These are phyloP conservation scores for Nymphaea colorata DNA, from an alignment of 164 flowering plant genomes.

Conservation along the genomic window DNA sequence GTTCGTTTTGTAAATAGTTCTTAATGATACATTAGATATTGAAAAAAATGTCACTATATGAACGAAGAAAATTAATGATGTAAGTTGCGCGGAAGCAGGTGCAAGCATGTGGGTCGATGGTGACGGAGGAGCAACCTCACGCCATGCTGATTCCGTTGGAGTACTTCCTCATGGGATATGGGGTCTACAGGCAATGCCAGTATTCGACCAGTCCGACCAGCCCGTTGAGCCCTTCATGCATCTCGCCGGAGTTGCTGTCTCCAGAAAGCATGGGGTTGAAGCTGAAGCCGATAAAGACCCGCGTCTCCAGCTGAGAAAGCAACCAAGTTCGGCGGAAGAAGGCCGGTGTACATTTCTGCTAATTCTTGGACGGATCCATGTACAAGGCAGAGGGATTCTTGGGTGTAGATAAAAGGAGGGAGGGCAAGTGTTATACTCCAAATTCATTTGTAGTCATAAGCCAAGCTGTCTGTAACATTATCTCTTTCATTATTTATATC, in stretches of 20 bases:
- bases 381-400: background rate
- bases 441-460: background rate
- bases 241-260: slow-evolving; percentile 85
- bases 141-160: slow-evolving; percentile 96
- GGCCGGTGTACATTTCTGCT: background rate
- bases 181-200: slow-evolving; percentile 51
- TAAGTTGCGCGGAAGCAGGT: slow-evolving; percentile 34
- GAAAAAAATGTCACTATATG: too few species aligned
- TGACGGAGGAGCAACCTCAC: slow-evolving; percentile 96
- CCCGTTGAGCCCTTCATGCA: slow-evolving; percentile 79
- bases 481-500: background rate
- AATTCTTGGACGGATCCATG: background rate
- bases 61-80: background rate
- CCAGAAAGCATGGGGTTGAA: slow-evolving; percentile 98
- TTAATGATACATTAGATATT: too few species aligned
- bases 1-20: too few species aligned
- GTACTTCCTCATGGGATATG: slow-evolving; percentile 91
- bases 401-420: background rate
- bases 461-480: background rate
- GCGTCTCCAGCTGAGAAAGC: slow-evolving; percentile 11
- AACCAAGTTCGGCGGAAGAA: background rate
- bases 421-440: background rate
- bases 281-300: slow-evolving; percentile 86
- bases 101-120: slow-evolving; percentile 93
- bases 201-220: slow-evolving; percentile 65